Conservation (phyloP, 2,329 filamentous ascomycete species). For the Rugonectria rugulosa region DNA sequence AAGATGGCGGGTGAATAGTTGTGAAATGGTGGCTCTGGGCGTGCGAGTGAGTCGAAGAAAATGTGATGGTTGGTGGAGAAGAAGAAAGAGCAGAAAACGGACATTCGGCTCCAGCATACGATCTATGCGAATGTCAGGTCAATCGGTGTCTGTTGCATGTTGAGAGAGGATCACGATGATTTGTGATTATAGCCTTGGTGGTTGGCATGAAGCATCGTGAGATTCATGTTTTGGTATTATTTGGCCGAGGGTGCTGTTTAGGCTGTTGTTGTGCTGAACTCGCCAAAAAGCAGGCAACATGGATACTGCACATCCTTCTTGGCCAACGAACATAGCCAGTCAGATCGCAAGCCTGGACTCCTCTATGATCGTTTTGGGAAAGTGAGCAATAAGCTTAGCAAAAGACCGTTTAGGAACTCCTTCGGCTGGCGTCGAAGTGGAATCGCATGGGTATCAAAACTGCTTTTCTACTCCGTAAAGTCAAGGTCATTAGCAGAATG, state of each 20-base stretch:
- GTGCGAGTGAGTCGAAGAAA: neutral
- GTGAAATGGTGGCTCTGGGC: neutral
- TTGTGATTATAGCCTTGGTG: neutral
- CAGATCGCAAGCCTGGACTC: neutral
- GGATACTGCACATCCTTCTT: slow-evolving; percentile 10
- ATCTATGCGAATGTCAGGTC: too few species aligned
- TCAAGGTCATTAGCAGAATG: slow-evolving; percentile 19
- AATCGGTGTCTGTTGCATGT: neutral
- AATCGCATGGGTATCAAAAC: slow-evolving; percentile 7
- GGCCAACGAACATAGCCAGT: neutral
- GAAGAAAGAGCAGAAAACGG: neutral
- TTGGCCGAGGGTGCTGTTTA: neutral
- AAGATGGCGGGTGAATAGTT: neutral
- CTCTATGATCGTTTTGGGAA: neutral
- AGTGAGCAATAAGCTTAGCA: slow-evolving; percentile 18
- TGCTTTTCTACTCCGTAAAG: neutral
- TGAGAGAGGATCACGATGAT: neutral
- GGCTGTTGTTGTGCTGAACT: slow-evolving; percentile 7
- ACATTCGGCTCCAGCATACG: too few species aligned
- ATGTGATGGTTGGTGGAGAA: neutral
- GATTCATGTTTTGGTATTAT: slow-evolving; percentile 18
- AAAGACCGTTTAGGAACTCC: slow-evolving; percentile 8
- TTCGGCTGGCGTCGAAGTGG: slow-evolving; percentile 5
- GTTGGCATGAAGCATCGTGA: slow-evolving; percentile 16
- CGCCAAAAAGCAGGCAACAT: slow-evolving; percentile 8